Evolutionary conservation across 305 asterid genomes (phyloP).

Genomic region (Stenogyne calaminthoides): DNA sequence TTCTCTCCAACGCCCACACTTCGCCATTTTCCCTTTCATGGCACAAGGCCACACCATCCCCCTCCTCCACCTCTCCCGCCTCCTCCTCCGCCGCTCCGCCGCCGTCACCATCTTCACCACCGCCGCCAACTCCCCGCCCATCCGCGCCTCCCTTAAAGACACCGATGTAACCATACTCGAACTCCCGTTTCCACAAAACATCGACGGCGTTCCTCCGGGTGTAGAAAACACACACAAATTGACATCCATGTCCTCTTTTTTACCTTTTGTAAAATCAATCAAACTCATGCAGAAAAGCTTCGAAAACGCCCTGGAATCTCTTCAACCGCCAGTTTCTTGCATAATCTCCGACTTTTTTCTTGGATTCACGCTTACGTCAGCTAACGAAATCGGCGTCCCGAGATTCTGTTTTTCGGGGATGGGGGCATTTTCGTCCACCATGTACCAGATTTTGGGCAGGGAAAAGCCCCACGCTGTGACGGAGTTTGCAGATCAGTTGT

Average conservation of each 20-base stretch:
- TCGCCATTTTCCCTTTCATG: conserved; percentile 68
- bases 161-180: conserved; percentile 39
- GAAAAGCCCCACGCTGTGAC: conserved; percentile 52
- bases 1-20: conserved; percentile 45
- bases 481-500: conserved; percentile 40
- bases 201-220: conserved; percentile 51
- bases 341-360: conserved; percentile 59
- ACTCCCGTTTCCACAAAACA: conserved; percentile 56
- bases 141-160: conserved; percentile 41
- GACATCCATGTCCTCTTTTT: conserved; percentile 44
- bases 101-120: conserved; percentile 74
- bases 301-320: conserved; percentile 41
- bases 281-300: conserved; percentile 57
- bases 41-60: conserved; percentile 77
- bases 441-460: conserved; percentile 37
- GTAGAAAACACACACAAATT: conserved; percentile 62
- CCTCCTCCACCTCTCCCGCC: conserved; percentile 68
- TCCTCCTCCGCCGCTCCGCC: conserved; percentile 52
- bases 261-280: conserved; percentile 43
- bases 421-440: conserved; percentile 47
- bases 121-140: conserved; percentile 46
- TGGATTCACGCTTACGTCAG: conserved; percentile 61
- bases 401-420: conserved; percentile 54
- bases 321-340: conserved; percentile 51
- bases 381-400: conserved; percentile 44